phyloP scores from a whole-genome alignment of 176 grass and related monocot genomes.

The Dactylis glomerata region DNA sequence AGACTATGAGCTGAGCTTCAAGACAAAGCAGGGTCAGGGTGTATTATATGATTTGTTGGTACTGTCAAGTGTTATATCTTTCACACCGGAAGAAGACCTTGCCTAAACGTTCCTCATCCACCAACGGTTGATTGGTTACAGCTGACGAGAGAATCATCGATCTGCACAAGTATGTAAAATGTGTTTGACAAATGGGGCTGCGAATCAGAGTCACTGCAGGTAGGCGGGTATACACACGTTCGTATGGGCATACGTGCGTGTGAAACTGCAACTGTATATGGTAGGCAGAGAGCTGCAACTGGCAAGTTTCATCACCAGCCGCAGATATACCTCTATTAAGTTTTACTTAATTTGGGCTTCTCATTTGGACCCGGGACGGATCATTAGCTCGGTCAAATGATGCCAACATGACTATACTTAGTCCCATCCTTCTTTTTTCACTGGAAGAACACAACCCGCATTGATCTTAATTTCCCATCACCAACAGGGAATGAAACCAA shows the following conservation, averaged over 20 bases:
- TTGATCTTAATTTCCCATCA: neutral
- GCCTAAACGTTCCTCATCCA: conserved; percentile 20
- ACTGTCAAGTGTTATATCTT: neutral
- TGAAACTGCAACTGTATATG: neutral
- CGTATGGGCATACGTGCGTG: conserved; percentile 19
- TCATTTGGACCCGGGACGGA: neutral
- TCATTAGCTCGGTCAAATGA: neutral
- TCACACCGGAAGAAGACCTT: neutral
- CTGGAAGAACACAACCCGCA: neutral
- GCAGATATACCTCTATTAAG: neutral
- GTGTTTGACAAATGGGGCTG: conserved; percentile 11
- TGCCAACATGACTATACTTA: neutral
- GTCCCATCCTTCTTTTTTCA: neutral
- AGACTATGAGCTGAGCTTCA: neutral
- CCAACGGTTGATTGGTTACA: neutral
- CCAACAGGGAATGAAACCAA: neutral
- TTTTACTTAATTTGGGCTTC: neutral
- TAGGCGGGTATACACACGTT: conserved; percentile 9
- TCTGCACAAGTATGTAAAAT: neutral
- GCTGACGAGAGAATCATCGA: neutral
- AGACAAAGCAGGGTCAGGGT: too few species aligned
- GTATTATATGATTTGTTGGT: neutral
- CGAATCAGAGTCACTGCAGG: conserved; percentile 33
- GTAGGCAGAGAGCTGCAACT: neutral
- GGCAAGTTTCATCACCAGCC: conserved; percentile 2